Base-by-base conservation (phyloP, 306 rosid species). In the Cicer arietinum region DNA sequence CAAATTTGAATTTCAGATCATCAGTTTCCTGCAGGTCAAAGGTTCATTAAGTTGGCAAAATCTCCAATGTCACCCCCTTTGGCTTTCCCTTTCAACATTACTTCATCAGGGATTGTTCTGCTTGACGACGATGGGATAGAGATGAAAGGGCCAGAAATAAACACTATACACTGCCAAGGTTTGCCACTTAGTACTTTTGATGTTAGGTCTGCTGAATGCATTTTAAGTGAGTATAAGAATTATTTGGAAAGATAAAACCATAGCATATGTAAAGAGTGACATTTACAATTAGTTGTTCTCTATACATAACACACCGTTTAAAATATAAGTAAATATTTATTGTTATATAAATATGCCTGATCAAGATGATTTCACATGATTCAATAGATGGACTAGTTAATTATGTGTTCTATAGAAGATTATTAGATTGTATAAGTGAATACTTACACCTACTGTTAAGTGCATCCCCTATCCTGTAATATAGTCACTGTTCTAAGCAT, bases 21-120 rank as follows among this genome's bases (percentile, higher is more conserved):
- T 58, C 63, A 40, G 63, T 80, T 79, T 78, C 83, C 80, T 56
- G 77, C 85, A 94, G 97, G 89, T 73, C 86, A 86, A 74, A 87
- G 91, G 82, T 90, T 86, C 79, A 89, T 94, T 48, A 94, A 91
- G 84, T 66, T 91, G 77, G 92, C 97, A 20, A 94, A 94, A 76
- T 91, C 97, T 74, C 97, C 97, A 12, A 69, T 94, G 40, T 91
- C 98, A 25, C 89, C 98, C 8, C 91, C 96, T 43, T 79, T 90
- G 52, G 88, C 96, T 79, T 91, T 94, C 86, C 85, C 93, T 76
- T 91, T 85, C 77, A 67, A 25, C 81, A 87, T 94, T 82, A 88
- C 90, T 45, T 73, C 94, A 46, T 89, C 90, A 3, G 93, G 98
- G 63, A 78, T 94, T 45, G 67, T 88, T 73, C 76, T 94, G 84